Base-by-base conservation (phyloP, 768 basidiomycete genomes). In the Mycena maculata region DNA sequence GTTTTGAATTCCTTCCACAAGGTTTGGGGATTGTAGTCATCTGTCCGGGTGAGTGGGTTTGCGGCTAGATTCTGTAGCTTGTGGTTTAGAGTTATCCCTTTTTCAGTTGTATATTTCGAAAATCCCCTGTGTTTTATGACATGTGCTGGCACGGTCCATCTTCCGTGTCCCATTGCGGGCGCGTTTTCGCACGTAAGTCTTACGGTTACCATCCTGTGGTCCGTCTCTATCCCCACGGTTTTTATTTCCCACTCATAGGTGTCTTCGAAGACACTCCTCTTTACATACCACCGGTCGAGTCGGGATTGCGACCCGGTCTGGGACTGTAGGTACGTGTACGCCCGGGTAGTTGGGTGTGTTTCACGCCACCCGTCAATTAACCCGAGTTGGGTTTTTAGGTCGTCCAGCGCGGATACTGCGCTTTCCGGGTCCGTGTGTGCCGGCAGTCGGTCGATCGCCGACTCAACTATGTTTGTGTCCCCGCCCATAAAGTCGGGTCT, bases 61-160 rank as follows among this genome's bases (percentile, higher is more conserved):
- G 16, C 20, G 9, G 11, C 7, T 30, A 58, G 8, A 44, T 9
- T 30, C 12, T 45, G 12, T 20, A 58, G 56, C n/a, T 45, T 28
- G 7, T 42, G 18, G 7, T 41, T 4, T 10, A 58, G 38, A 4
- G 4, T 22, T 16, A 30, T 11, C 6, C 56, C 56, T 25, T 42
- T 38, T 22, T 58, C 41, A 18, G 12, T 22, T 10, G 30, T 42
- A 27, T 42, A 58, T 45, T 58, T 45, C 9, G 38, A 25, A 39
- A 58, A 23, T 12, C 7, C 18, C 27, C 68, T 62, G 48, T 78
- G 73, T 50, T 70, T 73, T 0, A 73, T 30, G 23, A 74, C 7
- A 47, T 59, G 64, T n/a, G 1, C 23, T 13, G 76, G 76, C 5
- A 65, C 42, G n/a, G n/a, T n/a, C 78, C 80, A 81, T 33, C 78